Evolutionary conservation across 495 filamentous ascomycete species (phyloP).

Genomic region (Penicillium subrubescens): DNA sequence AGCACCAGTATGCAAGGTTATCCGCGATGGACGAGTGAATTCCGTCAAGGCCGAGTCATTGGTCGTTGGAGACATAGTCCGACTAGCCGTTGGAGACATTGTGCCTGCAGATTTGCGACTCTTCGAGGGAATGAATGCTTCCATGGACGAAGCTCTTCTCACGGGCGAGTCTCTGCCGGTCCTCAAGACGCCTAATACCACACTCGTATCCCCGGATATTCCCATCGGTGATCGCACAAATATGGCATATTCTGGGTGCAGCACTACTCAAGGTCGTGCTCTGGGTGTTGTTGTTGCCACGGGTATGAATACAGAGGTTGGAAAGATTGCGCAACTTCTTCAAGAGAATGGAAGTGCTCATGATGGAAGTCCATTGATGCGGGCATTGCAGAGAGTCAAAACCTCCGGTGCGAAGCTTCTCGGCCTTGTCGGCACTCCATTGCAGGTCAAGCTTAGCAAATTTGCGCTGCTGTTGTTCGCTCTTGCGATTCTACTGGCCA

Average conservation of each 20-base stretch:
- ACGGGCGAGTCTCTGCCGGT: conserved; percentile 65
- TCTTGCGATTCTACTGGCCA: conserved; percentile 71
- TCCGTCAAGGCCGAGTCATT: conserved; percentile 71
- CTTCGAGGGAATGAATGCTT: conserved; percentile 77
- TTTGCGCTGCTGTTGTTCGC: conserved; percentile 75
- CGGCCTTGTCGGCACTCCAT: conserved; percentile 78
- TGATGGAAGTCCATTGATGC: conserved; percentile 65
- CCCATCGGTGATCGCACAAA: conserved; percentile 70
- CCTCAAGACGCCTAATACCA: conserved; percentile 66
- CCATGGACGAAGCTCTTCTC: conserved; percentile 60
- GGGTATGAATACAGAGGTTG: conserved; percentile 82
- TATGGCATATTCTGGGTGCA: conserved; percentile 70
- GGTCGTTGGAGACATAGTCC: conserved; percentile 81
- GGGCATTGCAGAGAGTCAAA: conserved; percentile 59
- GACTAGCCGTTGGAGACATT: conserved; percentile 68
- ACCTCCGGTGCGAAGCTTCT: conserved; percentile 59
- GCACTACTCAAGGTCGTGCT: conserved; percentile 68
- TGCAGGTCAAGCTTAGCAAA: conserved; percentile 79
- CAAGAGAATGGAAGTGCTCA: conserved; percentile 58
- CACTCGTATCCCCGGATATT: conserved; percentile 55
- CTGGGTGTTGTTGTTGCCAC: conserved; percentile 67
- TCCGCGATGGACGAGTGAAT: conserved; percentile 68
- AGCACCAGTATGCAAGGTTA: conserved; percentile 74
- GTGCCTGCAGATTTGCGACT: conserved; percentile 71
- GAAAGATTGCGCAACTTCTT: conserved; percentile 70